Evolutionary conservation across 106 monocot genomes (phyloP).

Genomic region (Chionographis japonica): DNA sequence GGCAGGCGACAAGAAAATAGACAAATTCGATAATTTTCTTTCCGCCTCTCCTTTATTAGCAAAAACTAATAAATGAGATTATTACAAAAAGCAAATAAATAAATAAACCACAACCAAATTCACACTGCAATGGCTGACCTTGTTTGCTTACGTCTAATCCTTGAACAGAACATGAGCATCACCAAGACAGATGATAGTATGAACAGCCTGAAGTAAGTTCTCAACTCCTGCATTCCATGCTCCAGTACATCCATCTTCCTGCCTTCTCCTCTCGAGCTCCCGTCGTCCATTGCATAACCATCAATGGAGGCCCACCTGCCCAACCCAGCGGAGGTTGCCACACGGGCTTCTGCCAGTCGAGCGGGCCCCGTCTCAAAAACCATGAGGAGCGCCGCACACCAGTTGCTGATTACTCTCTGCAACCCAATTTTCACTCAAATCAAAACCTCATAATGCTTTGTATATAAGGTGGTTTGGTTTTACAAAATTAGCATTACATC

Average conservation of each 20-base stretch:
- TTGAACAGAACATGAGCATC: slow-evolving; percentile 96
- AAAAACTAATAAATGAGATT: too few species aligned
- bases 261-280: slow-evolving; percentile 6
- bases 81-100: neutral
- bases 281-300: slow-evolving; percentile 16
- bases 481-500: slow-evolving; percentile 29
- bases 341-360: slow-evolving; percentile 17
- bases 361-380: slow-evolving; percentile 50
- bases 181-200: slow-evolving; percentile 73
- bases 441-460: neutral
- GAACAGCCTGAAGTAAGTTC: slow-evolving; percentile 85
- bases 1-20: too few species aligned
- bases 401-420: slow-evolving; percentile 68
- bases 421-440: neutral
- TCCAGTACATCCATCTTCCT: slow-evolving; percentile 54
- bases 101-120: neutral
- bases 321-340: neutral
- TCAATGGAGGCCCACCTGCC: slow-evolving; percentile 28
- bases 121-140: slow-evolving; percentile 12
- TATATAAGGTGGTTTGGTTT: neutral
- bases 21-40: too few species aligned
- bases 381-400: slow-evolving; percentile 63
- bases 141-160: slow-evolving; percentile 59
- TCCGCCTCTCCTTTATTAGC: too few species aligned
- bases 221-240: slow-evolving; percentile 78